Evolutionary conservation across 768 basidiomycete genomes (phyloP).

Genomic region (Termitomyces titanicus): DNA sequence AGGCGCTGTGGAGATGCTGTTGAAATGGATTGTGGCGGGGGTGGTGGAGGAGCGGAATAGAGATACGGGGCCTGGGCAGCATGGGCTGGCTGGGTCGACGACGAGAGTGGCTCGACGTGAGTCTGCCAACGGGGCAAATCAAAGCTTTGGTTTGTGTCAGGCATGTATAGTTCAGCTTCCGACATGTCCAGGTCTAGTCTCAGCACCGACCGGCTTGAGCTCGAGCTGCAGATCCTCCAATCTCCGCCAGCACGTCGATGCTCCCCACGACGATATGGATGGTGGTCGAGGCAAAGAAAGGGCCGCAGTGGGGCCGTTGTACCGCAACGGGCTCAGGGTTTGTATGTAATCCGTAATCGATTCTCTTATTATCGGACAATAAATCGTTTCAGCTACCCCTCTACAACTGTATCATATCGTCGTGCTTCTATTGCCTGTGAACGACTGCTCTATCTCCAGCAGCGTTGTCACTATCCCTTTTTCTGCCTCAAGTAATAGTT

Average conservation of each 20-base stretch:
- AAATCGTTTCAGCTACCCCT: conserved; percentile 13
- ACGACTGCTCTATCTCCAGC: conserved; percentile 22
- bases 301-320: conserved; percentile 12
- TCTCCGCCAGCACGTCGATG: conserved; percentile 1
- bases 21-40: conserved; percentile 39
- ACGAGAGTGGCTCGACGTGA: conserved; percentile 52
- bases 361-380: conserved; percentile 14
- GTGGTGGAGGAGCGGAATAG: conserved; percentile 55
- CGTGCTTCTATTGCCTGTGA: not conserved
- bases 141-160: conserved; percentile 78
- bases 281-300: conserved; percentile 6
- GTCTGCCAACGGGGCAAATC: conserved; percentile 75
- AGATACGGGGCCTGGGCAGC: conserved; percentile 49
- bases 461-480: conserved; percentile 51
- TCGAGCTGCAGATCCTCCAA: conserved; percentile 10
- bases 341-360: conserved; percentile 18
- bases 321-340: conserved; percentile 18
- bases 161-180: conserved; percentile 75
- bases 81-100: conserved; percentile 48
- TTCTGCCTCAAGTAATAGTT: conserved; percentile 54
- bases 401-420: not conserved
- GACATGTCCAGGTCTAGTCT: conserved; percentile 47
- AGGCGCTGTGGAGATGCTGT: conserved; percentile 42
- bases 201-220: conserved; percentile 12
- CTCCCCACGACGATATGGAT: not conserved